Base-by-base conservation (phyloP, 345 rosid genomes). In the Bruguiera parviflora region DNA sequence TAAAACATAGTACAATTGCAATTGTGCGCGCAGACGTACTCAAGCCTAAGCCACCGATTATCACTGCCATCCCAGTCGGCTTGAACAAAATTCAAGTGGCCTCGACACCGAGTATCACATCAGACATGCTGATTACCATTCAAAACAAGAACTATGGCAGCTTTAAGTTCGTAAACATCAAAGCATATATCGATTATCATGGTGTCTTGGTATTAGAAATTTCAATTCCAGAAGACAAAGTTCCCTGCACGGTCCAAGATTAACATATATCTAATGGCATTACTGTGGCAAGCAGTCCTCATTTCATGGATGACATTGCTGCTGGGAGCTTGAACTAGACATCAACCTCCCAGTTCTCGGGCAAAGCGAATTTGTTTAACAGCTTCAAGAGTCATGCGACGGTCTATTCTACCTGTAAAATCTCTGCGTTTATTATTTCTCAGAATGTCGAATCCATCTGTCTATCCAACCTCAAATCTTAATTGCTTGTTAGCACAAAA, bases 101-200 rank as follows among this genome's bases (percentile, higher is more conserved):
- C 31, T 49, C 53, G 16, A 51, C 79, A 0, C 15, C 67, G 0
- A 71, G 78, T 62, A 73, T 62, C 69, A 70, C 80, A 22, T 0
- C 81, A 27, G 61, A 46, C 32, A 67, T 78, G 70, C 6, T 80
- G 3, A 31, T 86, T 24, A 68, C 79, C 3, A 62, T 86, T 20
- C 61, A 64, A 43, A 84, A 80, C 56, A 84, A 74, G 1, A 86
- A 84, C 49, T 77, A 86, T n/a, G 86, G 85, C 0, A 62, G 80
- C 35, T 86, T 84, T 63, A 65, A 71, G 78, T 84, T 53, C 78
- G 4, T 19, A 43, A 80, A 73, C 75, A 46, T 77, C 5, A 77
- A 61, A 2, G 77, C 72, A 3, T 64, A 66, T 18, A 43, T 86
- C 8, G 35, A 73, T 20, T 84, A 75, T 56, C 82, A 56, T 0